Conservation (phyloP, 306 rosid species). For the Carpinus fangiana region DNA sequence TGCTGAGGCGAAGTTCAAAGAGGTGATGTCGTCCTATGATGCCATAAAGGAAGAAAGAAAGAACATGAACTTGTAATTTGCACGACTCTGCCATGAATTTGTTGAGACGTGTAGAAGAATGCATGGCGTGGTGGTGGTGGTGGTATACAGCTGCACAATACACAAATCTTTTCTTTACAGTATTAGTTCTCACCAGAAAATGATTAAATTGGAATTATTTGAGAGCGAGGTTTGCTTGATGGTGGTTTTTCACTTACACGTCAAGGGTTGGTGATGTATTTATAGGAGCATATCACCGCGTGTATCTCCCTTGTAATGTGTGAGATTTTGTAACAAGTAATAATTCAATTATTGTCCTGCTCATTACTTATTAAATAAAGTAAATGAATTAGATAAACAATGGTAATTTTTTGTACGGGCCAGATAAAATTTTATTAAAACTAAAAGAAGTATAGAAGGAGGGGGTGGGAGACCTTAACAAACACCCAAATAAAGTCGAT, state of each 20-base stretch:
- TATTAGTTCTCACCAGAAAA: conserved; percentile 28
- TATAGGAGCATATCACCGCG: conserved; percentile 14
- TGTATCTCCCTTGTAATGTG: conserved; percentile 1
- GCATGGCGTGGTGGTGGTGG: conserved; percentile 27
- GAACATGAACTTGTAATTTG: conserved; percentile 32
- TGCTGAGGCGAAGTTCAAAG: conserved; percentile 96
- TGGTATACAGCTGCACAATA: conserved; percentile 12
- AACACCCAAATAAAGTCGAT: too few relatives aligned
- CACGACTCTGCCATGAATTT: conserved; percentile 2
- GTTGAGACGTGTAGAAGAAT: conserved; percentile 15
- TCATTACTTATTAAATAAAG: not conserved
- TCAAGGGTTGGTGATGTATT: conserved; percentile 21
- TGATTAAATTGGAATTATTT: conserved; percentile 24
- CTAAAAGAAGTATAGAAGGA: too few relatives aligned
- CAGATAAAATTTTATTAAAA: too few relatives aligned
- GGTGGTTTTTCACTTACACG: conserved; percentile 1
- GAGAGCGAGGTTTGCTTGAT: conserved; percentile 16
- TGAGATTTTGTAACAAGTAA: not conserved
- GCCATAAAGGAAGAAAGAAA: conserved; percentile 84
- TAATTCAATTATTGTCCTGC: not conserved
- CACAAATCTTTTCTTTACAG: conserved; percentile 10
- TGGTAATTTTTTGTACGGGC: too few relatives aligned
- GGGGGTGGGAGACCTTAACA: too few relatives aligned
- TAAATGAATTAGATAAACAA: not conserved
- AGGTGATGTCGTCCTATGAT: conserved; percentile 86